Base-by-base conservation (phyloP, 495 filamentous ascomycete genomes). In the Daldinia grandis region DNA sequence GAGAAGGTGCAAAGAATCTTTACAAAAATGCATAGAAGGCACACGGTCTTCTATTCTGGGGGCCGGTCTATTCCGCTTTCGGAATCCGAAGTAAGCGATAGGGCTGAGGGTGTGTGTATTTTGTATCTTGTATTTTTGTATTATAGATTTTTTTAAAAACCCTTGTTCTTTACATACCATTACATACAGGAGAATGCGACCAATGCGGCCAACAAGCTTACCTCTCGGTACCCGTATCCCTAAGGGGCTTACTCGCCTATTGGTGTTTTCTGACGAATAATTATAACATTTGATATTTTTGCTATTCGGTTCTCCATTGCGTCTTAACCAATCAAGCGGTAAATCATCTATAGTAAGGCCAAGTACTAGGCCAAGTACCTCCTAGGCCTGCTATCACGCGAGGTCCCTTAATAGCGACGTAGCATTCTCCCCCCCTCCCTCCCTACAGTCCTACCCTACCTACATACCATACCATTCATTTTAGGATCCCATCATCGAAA, bases 1-100 rank as follows among this genome's bases (percentile, higher is more conserved):
- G 21, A 35, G 51, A 54, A 42, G 17, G 19, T 9, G 61, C 17
- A 51, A 31, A 62, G 33, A 31, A 14, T 15, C 8, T 27, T 27
- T 28, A 15, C 6, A 24, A 51, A n/a, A 28, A 15, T 58, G 66
- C 57, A 66, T 62, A 24, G 68, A 66, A 71, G 42, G 27, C 55
- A 27, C 15, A 44, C 14, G 27, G 30, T 33, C 54, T 57, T 57
- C 49, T 53, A 53, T 66, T 66, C 66, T 71, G 68, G 57, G 62
- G 68, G 68, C 68, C 40, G 3, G 49, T 10, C 68, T 71, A 65
- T 25, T 50, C 57, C 62, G 1, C 12, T 71, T 65, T 28, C 0
- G 62, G 38, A 33, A 42, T 19, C 44, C 21, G 24, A 63, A 30
- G 27, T 28, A 8, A 24, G 28, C 30, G 24, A 53, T 71, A 71